Evolutionary conservation across 192 early-diverging fungal genomes (phyloP), one percentile per base, ranked within the genome.

Genomic region (Coemansia sp.): DNA sequence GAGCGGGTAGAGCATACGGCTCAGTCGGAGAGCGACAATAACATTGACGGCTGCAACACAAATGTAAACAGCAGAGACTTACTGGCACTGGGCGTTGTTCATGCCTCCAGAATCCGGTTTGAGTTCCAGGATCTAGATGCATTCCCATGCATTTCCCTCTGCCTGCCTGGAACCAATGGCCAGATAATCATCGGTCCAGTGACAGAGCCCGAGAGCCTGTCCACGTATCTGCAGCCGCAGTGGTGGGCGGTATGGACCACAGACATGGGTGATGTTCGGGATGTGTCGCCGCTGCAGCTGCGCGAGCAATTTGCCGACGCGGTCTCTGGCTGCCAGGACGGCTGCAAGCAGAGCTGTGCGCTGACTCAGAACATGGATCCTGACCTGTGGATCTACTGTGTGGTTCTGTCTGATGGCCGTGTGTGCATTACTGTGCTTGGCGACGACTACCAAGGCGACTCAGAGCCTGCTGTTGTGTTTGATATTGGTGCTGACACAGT

Each of bases 71-170:
- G 10, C 6, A 32, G 32, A 16, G 48, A 38, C 23, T 51, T 66
- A 16, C 35, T 38, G 10, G 16, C 30, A 27, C 53, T 73, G 11
- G 70, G 70, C 21, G 64, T 66, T 1, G 63, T 47, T 2, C 33
- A 46, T 19, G 70, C 64, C 21, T 62, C 57, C 23, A 62, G 60
- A 18, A 60, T 73, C 21, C 53, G 64, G 16, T 66, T 73, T 12
- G 70, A 73, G 48, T 73, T 66, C 55, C 64, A 73, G 45, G 70
- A 73, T 28, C 35, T 73, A 43, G 70, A 73, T 23, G 40, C 70
- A 3, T 62, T 73, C 43, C 70, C 70, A 0, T 73, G 64, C 49
- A 54, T 73, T 48, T 47, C 64, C 1, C 55, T 73, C 18, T 14
- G 55, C 4, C 18, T 73, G 54, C 70, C 70, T 1, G 64, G 50